Evolutionary conservation across 371 early-diverging fungal genomes (phyloP).

Genomic region (Choanephora cucurbitarum): DNA sequence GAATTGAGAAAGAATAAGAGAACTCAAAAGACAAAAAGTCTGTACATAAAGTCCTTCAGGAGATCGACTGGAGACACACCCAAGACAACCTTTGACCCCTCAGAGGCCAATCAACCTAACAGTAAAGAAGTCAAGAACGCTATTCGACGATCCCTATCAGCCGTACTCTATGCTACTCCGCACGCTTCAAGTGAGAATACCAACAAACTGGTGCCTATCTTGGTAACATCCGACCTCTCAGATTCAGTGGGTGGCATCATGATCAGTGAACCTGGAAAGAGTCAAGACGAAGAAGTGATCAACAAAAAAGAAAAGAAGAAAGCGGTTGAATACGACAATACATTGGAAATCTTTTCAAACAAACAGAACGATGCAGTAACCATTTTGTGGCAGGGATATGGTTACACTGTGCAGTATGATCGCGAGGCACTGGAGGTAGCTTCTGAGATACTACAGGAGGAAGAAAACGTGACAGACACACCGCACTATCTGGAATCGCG

Average conservation of each 20-base stretch:
- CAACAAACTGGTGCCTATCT: slow-evolving; percentile 34
- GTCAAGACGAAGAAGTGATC: neutral
- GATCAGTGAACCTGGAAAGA: slow-evolving; percentile 19
- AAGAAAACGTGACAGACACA: neutral
- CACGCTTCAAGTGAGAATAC: slow-evolving; percentile 15
- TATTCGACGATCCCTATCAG: slow-evolving; percentile 42
- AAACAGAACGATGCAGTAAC: slow-evolving; percentile 12
- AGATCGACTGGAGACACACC: slow-evolving; percentile 13
- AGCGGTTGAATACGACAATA: slow-evolving; percentile 42
- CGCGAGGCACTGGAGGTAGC: slow-evolving; percentile 6
- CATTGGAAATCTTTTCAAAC: slow-evolving; percentile 26
- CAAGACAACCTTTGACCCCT: slow-evolving; percentile 24
- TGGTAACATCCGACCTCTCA: slow-evolving; percentile 39
- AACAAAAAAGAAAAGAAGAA: slow-evolving; percentile 18
- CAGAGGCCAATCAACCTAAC: slow-evolving; percentile 34
- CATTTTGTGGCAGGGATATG: slow-evolving; percentile 48
- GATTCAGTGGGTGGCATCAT: slow-evolving; percentile 38
- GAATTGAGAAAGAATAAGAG: slow-evolving; percentile 19
- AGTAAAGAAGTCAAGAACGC: slow-evolving; percentile 34
- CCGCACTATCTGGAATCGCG: slow-evolving; percentile 4
- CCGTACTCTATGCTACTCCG: slow-evolving; percentile 43
- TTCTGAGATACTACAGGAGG: slow-evolving; percentile 9
- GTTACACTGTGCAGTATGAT: slow-evolving; percentile 18
- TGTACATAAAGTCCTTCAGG: slow-evolving; percentile 39
- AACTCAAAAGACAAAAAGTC: slow-evolving; percentile 39